Percentiles rank a stretch among this genome's conserved stretches.
Evolutionary conservation across 73 alveolate genomes (phyloP).

Genomic region (Paramecium primaurelia): DNA sequence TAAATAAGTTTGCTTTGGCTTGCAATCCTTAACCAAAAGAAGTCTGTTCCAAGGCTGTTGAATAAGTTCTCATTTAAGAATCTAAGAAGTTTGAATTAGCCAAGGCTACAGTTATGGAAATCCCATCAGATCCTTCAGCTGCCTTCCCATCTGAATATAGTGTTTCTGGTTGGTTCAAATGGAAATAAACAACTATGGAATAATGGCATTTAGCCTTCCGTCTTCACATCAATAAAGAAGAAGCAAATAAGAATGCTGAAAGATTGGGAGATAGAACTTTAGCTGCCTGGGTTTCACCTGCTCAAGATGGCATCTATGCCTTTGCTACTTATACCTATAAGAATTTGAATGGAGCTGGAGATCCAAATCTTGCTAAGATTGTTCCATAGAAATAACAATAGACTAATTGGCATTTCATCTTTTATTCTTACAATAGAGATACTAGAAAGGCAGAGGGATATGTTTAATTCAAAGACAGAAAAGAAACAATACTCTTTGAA

Average conservation of each 20-base stretch:
- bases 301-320: conserved; percentile 29
- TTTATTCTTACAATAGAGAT: not conserved
- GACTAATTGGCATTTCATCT: not conserved
- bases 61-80: not conserved
- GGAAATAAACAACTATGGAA: not conserved
- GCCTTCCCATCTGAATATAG: conserved; percentile 14
- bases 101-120: not conserved
- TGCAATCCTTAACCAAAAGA: conserved; percentile 35
- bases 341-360: conserved; percentile 40
- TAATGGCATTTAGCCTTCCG: conserved; percentile 46
- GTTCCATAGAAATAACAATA: not conserved
- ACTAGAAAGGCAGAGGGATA: not conserved
- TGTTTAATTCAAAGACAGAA: conserved; percentile 28
- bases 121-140: conserved; percentile 6
- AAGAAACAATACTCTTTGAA: not conserved
- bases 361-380: not conserved
- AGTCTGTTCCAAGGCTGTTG: not conserved
- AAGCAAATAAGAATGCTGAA: not conserved
- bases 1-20: conserved; percentile 9
- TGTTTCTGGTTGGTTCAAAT: conserved; percentile 41
- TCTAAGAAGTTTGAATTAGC: conserved; percentile 23
- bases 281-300: conserved; percentile 49
- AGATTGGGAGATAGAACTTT: conserved; percentile 49
- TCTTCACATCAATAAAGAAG: conserved; percentile 22
- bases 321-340: conserved; percentile 7